These are phyloP conservation scores for Strobilomyces dryophilus DNA, from an alignment of 768 basidiomycete genomes.

Conservation along the genomic window DNA sequence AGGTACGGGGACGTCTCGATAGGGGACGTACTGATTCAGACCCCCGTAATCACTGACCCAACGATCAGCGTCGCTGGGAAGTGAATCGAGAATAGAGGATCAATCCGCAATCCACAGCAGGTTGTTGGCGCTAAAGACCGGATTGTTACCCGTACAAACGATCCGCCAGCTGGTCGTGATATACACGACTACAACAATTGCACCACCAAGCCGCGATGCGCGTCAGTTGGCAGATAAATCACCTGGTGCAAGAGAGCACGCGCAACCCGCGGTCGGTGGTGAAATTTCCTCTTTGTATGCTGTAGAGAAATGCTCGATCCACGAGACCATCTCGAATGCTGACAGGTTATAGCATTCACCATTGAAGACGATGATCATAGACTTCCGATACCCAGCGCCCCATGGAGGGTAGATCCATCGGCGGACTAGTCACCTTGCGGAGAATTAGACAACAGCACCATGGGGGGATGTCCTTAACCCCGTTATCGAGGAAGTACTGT, in stretches of 20 bases:
- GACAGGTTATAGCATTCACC: constrained; percentile 50
- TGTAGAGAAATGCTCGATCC: constrained; percentile 59
- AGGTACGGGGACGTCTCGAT: too few species aligned
- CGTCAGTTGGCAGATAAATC: constrained; percentile 5
- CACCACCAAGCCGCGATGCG: neutral
- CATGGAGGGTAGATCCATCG: constrained; percentile 58
- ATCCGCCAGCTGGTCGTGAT: constrained; percentile 68
- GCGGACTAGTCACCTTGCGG: constrained; percentile 42
- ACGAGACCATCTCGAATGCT: constrained; percentile 51
- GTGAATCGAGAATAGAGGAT: constrained; percentile 43
- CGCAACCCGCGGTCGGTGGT: neutral
- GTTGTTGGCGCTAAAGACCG: constrained; percentile 44
- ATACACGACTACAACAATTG: constrained; percentile 45
- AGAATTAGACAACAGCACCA: neutral
- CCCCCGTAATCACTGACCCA: too few species aligned
- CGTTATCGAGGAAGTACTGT: constrained; percentile 51
- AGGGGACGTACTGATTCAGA: too few species aligned
- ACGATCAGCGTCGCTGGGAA: too few species aligned
- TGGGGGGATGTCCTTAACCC: constrained; percentile 35
- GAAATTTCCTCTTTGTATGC: constrained; percentile 42
- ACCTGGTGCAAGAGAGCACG: constrained; percentile 30
- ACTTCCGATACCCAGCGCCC: constrained; percentile 64
- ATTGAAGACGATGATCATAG: constrained; percentile 6
- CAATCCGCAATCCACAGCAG: constrained; percentile 63
- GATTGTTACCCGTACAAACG: constrained; percentile 57